Evolutionary conservation across 208 protist genomes (phyloP).

Genomic region (Acanthamoeba castellanii): DNA sequence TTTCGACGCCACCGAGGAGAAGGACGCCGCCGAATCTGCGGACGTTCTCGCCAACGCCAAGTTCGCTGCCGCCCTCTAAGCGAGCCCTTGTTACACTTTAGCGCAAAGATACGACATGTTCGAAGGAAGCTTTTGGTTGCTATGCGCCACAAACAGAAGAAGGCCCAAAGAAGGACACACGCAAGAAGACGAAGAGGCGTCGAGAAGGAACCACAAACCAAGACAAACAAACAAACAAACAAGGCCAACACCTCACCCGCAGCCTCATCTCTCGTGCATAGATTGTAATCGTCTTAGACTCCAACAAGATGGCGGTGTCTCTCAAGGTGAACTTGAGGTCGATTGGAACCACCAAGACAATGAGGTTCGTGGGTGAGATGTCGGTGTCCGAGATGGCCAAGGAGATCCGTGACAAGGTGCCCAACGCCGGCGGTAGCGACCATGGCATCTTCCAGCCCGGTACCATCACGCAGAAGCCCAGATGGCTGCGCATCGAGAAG

Average conservation of each 20-base stretch:
- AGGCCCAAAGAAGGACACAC: too few relatives aligned
- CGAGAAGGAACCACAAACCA: too few relatives aligned
- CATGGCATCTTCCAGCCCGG: conserved; percentile 74
- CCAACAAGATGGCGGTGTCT: conserved; percentile 62
- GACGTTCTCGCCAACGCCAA: conserved; percentile 47
- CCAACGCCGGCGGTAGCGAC: conserved; percentile 60
- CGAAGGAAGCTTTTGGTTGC: too few relatives aligned
- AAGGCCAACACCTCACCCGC: too few relatives aligned
- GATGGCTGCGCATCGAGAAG: conserved; percentile 84
- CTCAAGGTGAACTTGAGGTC: conserved; percentile 66
- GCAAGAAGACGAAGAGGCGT: too few relatives aligned
- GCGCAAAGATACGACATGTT: too few relatives aligned
- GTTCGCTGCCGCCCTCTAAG: conserved; percentile 55
- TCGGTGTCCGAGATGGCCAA: conserved; percentile 64
- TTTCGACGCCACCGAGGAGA: conserved; percentile 73
- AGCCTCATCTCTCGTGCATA: too few relatives aligned
- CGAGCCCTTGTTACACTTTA: background rate
- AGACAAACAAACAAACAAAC: too few relatives aligned
- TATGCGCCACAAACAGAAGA: too few relatives aligned
- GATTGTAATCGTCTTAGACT: background rate
- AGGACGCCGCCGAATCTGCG: conserved; percentile 55
- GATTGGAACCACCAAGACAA: conserved; percentile 64
- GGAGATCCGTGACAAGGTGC: conserved; percentile 73
- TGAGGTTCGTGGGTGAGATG: conserved; percentile 70
- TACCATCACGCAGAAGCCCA: conserved; percentile 46